Evolutionary conservation across 1,284 basidiomycete species (phyloP).

Genomic region (Apiotrichum gamsii): DNA sequence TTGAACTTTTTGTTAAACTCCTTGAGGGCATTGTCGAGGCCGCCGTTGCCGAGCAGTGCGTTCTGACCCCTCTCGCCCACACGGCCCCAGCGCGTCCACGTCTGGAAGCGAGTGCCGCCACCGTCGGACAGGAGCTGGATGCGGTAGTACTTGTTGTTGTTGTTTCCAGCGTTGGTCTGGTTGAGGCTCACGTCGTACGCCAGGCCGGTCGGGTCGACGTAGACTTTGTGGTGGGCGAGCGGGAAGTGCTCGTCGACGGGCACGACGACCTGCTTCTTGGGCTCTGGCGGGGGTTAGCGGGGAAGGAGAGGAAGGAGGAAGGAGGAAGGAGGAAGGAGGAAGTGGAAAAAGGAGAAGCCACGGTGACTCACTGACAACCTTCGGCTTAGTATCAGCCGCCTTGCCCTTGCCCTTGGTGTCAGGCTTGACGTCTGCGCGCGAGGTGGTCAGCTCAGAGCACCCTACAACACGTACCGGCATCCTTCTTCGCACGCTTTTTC

Average conservation of each 20-base stretch:
- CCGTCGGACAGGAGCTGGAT: conserved; percentile 12
- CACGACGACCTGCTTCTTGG: conserved; percentile 1
- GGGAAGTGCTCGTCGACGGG: conserved; percentile 10
- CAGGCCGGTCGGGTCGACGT: conserved; percentile 48
- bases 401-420: conserved; percentile 3
- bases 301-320: no score
- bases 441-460: neutral
- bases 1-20: conserved; percentile 19
- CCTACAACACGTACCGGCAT: no score
- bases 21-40: conserved; percentile 1
- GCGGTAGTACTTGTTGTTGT: conserved; percentile 57
- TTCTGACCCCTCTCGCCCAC: conserved; percentile 16
- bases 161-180: conserved; percentile 58
- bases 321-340: no score
- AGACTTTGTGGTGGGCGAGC: conserved; percentile 50
- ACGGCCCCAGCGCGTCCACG: conserved; percentile 21
- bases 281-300: no score
- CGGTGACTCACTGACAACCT: no score
- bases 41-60: conserved; percentile 6
- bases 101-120: conserved; percentile 1
- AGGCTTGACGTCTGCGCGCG: conserved; percentile 1
- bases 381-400: conserved; percentile 2
- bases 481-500: conserved; percentile 8
- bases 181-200: conserved; percentile 66
- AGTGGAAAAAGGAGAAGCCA: no score